Conservation (phyloP, 139 green algal species). For the Ettlia oleoabundans region DNA sequence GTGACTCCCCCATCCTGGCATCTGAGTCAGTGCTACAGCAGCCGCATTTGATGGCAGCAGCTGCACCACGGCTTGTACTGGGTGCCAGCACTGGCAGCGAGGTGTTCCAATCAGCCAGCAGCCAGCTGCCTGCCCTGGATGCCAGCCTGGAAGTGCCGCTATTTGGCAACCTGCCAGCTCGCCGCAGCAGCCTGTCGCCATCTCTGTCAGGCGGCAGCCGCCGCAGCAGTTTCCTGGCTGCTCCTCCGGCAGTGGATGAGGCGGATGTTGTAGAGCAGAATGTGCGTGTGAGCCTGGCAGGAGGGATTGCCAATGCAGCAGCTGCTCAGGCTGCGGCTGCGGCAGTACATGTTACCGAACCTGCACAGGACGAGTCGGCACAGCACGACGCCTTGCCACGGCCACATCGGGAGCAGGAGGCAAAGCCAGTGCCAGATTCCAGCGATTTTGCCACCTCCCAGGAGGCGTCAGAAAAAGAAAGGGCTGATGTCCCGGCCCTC, state of each 20-base stretch:
- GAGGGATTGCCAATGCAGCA: not conserved
- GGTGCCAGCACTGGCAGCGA: not conserved
- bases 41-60: not conserved
- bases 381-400: not conserved
- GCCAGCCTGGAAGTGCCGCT: not conserved
- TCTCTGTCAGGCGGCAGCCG: not conserved
- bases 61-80: not conserved
- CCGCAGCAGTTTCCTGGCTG: conserved; percentile 2
- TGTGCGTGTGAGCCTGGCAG: conserved; percentile 2
- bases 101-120: conserved; percentile 16
- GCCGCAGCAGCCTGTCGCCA: conserved; percentile 23
- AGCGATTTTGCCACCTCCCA: no score
- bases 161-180: not conserved
- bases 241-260: not conserved
- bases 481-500: not conserved
- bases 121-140: not conserved
- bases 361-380: no score
- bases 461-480: no score
- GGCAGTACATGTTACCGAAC: no score
- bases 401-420: not conserved
- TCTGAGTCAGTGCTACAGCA: not conserved
- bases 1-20: not conserved
- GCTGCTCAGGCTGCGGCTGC: not conserved
- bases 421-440: no score
- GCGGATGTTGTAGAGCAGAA: no score